Percentiles rank a stretch among this genome's conserved stretches.
Conservation (phyloP, 2,329 filamentous ascomycete species). For the Botrytis fabae region DNA sequence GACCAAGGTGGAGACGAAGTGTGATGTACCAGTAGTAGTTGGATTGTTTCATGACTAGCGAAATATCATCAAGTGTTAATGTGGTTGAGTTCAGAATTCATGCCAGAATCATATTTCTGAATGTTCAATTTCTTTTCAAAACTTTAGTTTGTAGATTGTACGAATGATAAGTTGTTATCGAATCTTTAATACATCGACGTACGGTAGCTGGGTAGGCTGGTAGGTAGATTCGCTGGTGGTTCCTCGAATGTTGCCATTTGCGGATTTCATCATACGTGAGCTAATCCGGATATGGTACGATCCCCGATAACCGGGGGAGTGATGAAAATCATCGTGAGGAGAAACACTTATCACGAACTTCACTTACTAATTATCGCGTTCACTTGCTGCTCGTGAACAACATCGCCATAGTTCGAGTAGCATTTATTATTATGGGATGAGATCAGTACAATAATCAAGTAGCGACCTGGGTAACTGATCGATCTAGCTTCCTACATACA, state of each 20-base stretch:
- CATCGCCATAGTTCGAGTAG: neutral
- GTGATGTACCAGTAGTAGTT: constrained; percentile 6
- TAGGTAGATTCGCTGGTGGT: neutral
- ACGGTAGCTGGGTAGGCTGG: neutral
- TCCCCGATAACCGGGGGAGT: constrained; percentile 13
- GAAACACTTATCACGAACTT: neutral
- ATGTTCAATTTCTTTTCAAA: neutral
- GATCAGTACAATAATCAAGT: neutral
- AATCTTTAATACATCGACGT: neutral
- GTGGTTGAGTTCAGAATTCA: neutral
- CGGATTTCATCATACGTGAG: constrained; percentile 11
- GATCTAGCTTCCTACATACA: neutral
- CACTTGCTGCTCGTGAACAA: neutral
- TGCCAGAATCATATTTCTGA: neutral
- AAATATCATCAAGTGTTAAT: neutral
- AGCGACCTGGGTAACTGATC: neutral
- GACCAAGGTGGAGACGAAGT: constrained; percentile 1
- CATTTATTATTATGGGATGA: neutral
- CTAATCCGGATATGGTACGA: constrained; percentile 11
- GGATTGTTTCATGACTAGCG: constrained; percentile 8
- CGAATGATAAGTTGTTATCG: neutral
- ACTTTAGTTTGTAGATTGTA: neutral
- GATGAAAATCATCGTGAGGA: neutral
- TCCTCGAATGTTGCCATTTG: constrained; percentile 15
- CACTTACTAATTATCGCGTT: neutral